Evolutionary conservation across 441 rosid genomes (phyloP).

Genomic region (Theobroma grandiflorum): DNA sequence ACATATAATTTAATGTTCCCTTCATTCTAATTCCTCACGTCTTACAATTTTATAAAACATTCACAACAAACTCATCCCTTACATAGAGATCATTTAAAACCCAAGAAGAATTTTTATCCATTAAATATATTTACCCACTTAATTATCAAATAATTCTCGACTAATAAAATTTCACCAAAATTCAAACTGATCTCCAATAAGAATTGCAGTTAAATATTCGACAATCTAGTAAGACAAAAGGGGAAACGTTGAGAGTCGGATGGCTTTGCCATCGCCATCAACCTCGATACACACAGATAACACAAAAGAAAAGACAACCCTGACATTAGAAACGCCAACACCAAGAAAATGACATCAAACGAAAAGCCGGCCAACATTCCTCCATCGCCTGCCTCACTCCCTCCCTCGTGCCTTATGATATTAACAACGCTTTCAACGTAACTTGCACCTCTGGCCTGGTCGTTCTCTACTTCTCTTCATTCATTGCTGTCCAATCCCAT

Average conservation of each 20-base stretch:
- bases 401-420: constrained; percentile 26
- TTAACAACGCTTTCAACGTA: constrained; percentile 34
- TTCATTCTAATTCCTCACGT: too few relatives aligned
- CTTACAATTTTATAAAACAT: too few relatives aligned
- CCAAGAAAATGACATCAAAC: constrained; percentile 8
- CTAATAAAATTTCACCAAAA: too few relatives aligned
- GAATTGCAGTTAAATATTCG: too few relatives aligned
- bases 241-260: neutral
- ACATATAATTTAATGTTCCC: too few relatives aligned
- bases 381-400: neutral
- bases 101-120: too few relatives aligned
- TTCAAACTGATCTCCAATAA: too few relatives aligned
- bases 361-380: constrained; percentile 45
- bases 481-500: neutral
- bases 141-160: too few relatives aligned
- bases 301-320: constrained; percentile 9
- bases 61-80: too few relatives aligned
- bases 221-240: too few relatives aligned
- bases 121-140: too few relatives aligned
- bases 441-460: neutral
- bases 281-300: neutral
- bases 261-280: neutral
- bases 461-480: neutral
- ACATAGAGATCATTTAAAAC: too few relatives aligned
- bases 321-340: neutral